These are phyloP conservation scores for Globisporangium cystogenes DNA, from an alignment of 352 stramenopile genomes.

Conservation along the genomic window DNA sequence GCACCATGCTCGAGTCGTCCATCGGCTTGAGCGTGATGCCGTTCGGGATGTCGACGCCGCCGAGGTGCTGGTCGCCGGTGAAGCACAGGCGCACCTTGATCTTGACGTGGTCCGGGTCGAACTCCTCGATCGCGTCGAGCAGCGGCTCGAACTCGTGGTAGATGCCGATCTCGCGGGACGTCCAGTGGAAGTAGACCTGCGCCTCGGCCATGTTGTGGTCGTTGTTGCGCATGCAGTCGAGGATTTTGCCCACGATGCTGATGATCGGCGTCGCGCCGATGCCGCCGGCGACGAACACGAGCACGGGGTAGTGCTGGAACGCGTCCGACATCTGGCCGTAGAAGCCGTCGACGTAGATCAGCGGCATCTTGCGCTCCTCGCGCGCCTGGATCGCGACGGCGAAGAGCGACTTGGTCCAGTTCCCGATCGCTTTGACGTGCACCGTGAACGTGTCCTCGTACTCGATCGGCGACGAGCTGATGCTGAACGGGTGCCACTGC, in stretches of 20 bases:
- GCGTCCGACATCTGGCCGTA: slow-evolving; percentile 83
- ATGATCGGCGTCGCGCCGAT: slow-evolving; percentile 89
- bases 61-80: slow-evolving; percentile 75
- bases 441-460: slow-evolving; percentile 84
- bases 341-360: slow-evolving; percentile 81
- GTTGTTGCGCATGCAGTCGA: slow-evolving; percentile 74
- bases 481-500: slow-evolving; percentile 86
- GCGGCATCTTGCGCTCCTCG: slow-evolving; percentile 71
- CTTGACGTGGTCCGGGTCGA: slow-evolving; percentile 53
- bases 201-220: slow-evolving; percentile 64
- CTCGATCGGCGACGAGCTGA: slow-evolving; percentile 79
- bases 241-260: slow-evolving; percentile 83
- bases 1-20: slow-evolving; percentile 76
- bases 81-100: slow-evolving; percentile 77
- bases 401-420: slow-evolving; percentile 74
- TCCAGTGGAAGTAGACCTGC: slow-evolving; percentile 84
- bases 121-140: slow-evolving; percentile 71
- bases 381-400: slow-evolving; percentile 68
- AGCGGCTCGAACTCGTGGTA: slow-evolving; percentile 84
- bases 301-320: slow-evolving; percentile 75
- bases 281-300: slow-evolving; percentile 77
- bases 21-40: slow-evolving; percentile 74
- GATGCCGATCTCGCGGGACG: slow-evolving; percentile 75
- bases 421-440: slow-evolving; percentile 72
- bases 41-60: slow-evolving; percentile 64